phyloP scores from a whole-genome alignment of 1,284 basidiomycete species.

The Ganoderma meredithae region DNA sequence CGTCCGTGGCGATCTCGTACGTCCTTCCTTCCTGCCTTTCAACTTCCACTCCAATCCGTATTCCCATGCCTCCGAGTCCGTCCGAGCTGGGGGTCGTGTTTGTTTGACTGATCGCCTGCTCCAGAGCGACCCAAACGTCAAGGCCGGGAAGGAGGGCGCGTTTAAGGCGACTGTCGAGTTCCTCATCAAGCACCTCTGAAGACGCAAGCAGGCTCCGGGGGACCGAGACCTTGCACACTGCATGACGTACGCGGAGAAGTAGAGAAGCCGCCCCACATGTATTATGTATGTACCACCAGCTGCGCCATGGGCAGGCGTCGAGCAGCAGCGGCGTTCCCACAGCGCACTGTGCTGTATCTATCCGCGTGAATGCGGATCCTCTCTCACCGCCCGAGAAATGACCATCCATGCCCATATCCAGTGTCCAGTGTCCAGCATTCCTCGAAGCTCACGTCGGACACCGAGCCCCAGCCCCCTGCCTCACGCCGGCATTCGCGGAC shows the following conservation, averaged over 20 bases:
- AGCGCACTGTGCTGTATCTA: not conserved
- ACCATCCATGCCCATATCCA: too few relatives aligned
- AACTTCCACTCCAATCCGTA: not conserved
- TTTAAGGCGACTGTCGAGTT: conserved; percentile 43
- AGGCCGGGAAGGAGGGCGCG: conserved; percentile 42
- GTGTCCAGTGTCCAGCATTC: too few relatives aligned
- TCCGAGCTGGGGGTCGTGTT: not conserved
- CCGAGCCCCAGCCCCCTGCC: not conserved
- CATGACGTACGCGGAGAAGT: conserved; percentile 5
- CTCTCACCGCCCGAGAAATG: not conserved
- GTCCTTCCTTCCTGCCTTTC: not conserved
- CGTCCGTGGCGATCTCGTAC: conserved; percentile 45
- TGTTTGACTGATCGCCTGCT: not conserved
- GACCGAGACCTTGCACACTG: not conserved
- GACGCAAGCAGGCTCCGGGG: not conserved
- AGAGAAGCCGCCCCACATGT: not conserved
- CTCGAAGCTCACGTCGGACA: too few relatives aligned
- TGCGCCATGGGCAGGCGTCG: not conserved
- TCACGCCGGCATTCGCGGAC: conserved; percentile 1
- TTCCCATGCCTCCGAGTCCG: not conserved
- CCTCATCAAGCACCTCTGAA: conserved; percentile 36
- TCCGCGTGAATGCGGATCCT: not conserved
- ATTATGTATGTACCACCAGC: not conserved
- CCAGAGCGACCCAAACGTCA: conserved; percentile 42
- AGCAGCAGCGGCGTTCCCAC: not conserved